Percentiles rank a stretch among this genome's conserved stretches.
Conservation (phyloP, 2,329 filamentous ascomycete species). For the Stachybotrys echinatus region DNA sequence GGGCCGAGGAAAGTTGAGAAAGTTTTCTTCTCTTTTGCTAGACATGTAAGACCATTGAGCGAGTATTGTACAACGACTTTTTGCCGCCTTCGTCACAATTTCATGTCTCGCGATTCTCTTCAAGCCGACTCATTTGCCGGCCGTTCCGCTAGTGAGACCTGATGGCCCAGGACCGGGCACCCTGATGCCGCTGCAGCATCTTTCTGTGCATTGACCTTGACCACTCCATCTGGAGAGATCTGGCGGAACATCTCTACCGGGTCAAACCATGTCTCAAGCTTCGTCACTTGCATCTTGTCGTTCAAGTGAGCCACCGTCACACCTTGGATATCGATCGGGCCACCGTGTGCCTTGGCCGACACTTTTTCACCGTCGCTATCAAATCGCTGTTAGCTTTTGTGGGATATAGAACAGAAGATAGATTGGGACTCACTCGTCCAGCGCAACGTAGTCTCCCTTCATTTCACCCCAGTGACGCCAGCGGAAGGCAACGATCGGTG, state of each 20-base stretch:
- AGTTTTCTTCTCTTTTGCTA: no score
- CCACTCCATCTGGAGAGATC: slow-evolving; percentile 28
- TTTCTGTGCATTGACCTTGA: not conserved
- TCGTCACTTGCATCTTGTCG: slow-evolving; percentile 51
- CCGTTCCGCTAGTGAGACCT: not conserved
- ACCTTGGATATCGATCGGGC: slow-evolving; percentile 57
- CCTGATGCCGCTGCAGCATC: not conserved
- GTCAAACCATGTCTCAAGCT: slow-evolving; percentile 61
- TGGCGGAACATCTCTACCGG: slow-evolving; percentile 63
- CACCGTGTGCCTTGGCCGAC: slow-evolving; percentile 54
- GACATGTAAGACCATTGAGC: no score
- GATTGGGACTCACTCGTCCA: slow-evolving; percentile 49
- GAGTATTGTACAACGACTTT: no score
- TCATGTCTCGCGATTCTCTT: not conserved
- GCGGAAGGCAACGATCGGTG: slow-evolving; percentile 56
- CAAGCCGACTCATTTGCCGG: not conserved
- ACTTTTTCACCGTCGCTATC: slow-evolving; percentile 57
- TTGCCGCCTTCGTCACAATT: no score
- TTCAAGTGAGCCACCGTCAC: slow-evolving; percentile 58
- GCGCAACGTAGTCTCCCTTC: slow-evolving; percentile 60
- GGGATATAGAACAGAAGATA: no score
- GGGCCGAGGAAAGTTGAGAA: no score
- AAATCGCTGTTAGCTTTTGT: slow-evolving; percentile 1
- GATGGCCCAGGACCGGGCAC: not conserved
- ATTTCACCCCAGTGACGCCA: slow-evolving; percentile 67